These are phyloP conservation scores for Phialocephala subalpina DNA, from an alignment of 2,329 filamentous ascomycete species.

Conservation along the genomic window DNA sequence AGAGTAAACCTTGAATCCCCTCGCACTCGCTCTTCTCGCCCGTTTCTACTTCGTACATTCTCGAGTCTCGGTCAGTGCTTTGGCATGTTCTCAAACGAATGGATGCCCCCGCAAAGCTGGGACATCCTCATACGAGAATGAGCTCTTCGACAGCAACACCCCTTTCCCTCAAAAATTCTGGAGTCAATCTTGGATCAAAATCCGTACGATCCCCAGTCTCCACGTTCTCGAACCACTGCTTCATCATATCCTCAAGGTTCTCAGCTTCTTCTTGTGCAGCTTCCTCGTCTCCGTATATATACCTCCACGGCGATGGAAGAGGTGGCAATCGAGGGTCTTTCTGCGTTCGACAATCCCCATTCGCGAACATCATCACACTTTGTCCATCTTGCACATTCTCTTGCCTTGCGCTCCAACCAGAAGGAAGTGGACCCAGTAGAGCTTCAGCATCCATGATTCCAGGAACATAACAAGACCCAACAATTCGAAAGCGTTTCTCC, in stretches of 20 bases:
- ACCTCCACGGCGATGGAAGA: slow-evolving; percentile 18
- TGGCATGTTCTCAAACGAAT: no score
- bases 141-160: slow-evolving; percentile 19
- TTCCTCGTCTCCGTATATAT: slow-evolving; percentile 8
- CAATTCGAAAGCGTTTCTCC: neutral
- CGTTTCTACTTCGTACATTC: no score
- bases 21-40: no score
- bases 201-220: slow-evolving; percentile 11
- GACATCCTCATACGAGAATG: slow-evolving; percentile 6
- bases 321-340: slow-evolving; percentile 17
- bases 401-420: slow-evolving; percentile 3
- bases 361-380: neutral
- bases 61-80: no score
- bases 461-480: slow-evolving; percentile 17
- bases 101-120: neutral
- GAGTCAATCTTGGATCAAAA: slow-evolving; percentile 22
- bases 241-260: neutral
- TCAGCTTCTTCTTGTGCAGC: slow-evolving; percentile 8
- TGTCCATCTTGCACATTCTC: neutral
- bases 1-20: no score
- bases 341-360: slow-evolving; percentile 14
- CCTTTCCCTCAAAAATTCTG: slow-evolving; percentile 12
- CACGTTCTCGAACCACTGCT: slow-evolving; percentile 16
- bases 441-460: slow-evolving; percentile 19
- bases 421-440: slow-evolving; percentile 7